These are phyloP conservation scores for Somion occarium DNA, from an alignment of 1,284 basidiomycete species.

Conservation along the genomic window DNA sequence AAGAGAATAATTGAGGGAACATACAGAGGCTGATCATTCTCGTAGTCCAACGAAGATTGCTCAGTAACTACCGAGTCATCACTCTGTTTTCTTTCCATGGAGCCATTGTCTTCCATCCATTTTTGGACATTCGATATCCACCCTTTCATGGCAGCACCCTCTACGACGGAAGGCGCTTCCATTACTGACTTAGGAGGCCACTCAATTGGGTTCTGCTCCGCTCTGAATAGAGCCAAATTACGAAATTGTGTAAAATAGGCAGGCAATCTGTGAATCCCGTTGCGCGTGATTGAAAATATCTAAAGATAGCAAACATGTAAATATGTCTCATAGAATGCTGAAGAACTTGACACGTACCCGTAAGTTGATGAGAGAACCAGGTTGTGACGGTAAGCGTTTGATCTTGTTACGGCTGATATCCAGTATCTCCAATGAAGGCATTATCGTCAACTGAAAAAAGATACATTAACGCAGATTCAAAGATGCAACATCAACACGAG, in stretches of 20 bases:
- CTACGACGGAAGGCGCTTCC: conserved; percentile 40
- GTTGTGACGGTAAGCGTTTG: conserved; percentile 70
- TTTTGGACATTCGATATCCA: conserved; percentile 72
- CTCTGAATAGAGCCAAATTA: conserved; percentile 76
- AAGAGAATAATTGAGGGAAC: background rate
- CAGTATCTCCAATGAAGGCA: conserved; percentile 89
- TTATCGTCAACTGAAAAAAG: conserved; percentile 64
- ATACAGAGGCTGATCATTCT: conserved; percentile 9
- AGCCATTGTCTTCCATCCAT: conserved; percentile 63
- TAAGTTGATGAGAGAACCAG: conserved; percentile 78
- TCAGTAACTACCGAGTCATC: conserved; percentile 22
- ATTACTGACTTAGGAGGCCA: conserved; percentile 76
- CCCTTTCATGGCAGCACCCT: conserved; percentile 50
- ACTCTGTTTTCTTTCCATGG: conserved; percentile 28
- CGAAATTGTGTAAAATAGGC: conserved; percentile 73
- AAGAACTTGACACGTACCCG: conserved; percentile 44
- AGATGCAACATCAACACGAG: conserved; percentile 64
- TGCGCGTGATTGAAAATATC: conserved; percentile 86
- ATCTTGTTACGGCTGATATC: conserved; percentile 95
- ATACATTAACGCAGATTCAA: background rate
- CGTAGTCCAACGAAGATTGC: conserved; percentile 5
- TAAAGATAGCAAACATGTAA: conserved; percentile 24
- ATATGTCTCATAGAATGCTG: background rate
- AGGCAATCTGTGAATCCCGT: conserved; percentile 80
- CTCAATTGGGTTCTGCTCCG: conserved; percentile 88